These are phyloP conservation scores for Zygoascus sp. DNA, from an alignment of 1,139 yeast genomes.

Conservation along the genomic window DNA sequence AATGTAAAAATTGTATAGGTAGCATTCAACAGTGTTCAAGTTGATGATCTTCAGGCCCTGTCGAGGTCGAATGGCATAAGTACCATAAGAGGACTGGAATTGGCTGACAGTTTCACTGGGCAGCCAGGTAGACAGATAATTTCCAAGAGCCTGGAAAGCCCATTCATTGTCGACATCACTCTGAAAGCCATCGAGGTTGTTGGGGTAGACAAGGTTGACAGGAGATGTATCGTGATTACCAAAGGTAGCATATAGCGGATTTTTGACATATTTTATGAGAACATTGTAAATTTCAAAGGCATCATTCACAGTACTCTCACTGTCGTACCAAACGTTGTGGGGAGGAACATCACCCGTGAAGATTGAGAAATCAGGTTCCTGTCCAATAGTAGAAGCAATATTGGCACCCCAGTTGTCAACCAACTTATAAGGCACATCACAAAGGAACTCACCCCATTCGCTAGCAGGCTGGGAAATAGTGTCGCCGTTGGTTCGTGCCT, in stretches of 20 bases:
- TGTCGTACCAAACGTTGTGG: slow-evolving; percentile 9
- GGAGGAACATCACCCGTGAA: slow-evolving; percentile 9
- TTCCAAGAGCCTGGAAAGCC: slow-evolving; percentile 8
- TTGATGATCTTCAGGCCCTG: slow-evolving; percentile 7
- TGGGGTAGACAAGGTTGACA: slow-evolving; percentile 5
- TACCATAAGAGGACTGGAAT: slow-evolving; percentile 4
- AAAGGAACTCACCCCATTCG: slow-evolving; percentile 4
- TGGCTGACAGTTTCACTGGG: slow-evolving; percentile 2
- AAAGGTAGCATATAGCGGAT: slow-evolving; percentile 9
- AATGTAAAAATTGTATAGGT: slow-evolving; percentile 4
- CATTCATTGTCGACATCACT: not conserved
- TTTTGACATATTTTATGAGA: slow-evolving; percentile 9
- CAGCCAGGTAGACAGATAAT: slow-evolving; percentile 6
- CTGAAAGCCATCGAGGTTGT: not conserved
- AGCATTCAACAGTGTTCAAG: slow-evolving; percentile 9
- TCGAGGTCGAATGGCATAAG: slow-evolving; percentile 5
- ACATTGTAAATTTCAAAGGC: slow-evolving; percentile 11
- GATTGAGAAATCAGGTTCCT: slow-evolving; percentile 6
- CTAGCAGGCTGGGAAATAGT: slow-evolving; percentile 6
- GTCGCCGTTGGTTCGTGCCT: slow-evolving; percentile 5
- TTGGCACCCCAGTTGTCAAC: slow-evolving; percentile 7
- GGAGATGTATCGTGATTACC: slow-evolving; percentile 10
- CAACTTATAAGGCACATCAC: slow-evolving; percentile 5
- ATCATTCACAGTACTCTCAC: not conserved
- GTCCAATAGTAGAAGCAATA: slow-evolving; percentile 7